phyloP scores from a whole-genome alignment of 202 grass and related monocot genomes.

The Setaria viridis region DNA sequence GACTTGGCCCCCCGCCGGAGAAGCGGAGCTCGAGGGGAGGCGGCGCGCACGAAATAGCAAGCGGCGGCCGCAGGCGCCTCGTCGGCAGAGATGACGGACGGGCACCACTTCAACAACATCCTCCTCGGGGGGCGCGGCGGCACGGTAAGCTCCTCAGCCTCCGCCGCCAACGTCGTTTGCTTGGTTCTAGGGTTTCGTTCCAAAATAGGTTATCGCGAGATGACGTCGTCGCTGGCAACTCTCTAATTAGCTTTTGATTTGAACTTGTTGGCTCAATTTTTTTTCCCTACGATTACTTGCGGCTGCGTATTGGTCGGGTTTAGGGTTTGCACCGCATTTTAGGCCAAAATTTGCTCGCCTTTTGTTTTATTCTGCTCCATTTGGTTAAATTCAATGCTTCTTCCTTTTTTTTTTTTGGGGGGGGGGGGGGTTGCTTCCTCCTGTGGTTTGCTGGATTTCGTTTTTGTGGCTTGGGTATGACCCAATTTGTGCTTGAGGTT shows the following conservation, averaged over 20 bases:
- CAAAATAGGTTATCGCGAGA: background rate
- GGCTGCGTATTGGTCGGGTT: slow-evolving; percentile 26
- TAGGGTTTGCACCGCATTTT: slow-evolving; percentile 48
- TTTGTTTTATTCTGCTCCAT: background rate
- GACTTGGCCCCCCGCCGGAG: slow-evolving; percentile 22
- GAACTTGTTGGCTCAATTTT: background rate
- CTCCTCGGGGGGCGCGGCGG: slow-evolving; percentile 85
- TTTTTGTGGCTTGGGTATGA: background rate
- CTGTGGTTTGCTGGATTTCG: slow-evolving; percentile 27
- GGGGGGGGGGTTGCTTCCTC: background rate
- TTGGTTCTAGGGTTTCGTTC: slow-evolving; percentile 22
- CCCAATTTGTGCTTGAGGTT: background rate
- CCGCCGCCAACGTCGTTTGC: background rate
- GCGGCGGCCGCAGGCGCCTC: background rate
- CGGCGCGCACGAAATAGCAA: background rate
- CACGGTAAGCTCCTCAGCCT: slow-evolving; percentile 53
- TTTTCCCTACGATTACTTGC: background rate
- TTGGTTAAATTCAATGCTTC: slow-evolving; percentile 15
- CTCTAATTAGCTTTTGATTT: slow-evolving; percentile 7
- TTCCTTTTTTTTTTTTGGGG: too few relatives aligned
- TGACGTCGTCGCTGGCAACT: background rate
- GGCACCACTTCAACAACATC: slow-evolving; percentile 82
- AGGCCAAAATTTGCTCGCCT: background rate
- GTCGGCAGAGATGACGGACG: slow-evolving; percentile 71
- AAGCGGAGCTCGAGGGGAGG: slow-evolving; percentile 5